phyloP scores from a whole-genome alignment of 768 basidiomycete species.

The Lentinula edodes region DNA sequence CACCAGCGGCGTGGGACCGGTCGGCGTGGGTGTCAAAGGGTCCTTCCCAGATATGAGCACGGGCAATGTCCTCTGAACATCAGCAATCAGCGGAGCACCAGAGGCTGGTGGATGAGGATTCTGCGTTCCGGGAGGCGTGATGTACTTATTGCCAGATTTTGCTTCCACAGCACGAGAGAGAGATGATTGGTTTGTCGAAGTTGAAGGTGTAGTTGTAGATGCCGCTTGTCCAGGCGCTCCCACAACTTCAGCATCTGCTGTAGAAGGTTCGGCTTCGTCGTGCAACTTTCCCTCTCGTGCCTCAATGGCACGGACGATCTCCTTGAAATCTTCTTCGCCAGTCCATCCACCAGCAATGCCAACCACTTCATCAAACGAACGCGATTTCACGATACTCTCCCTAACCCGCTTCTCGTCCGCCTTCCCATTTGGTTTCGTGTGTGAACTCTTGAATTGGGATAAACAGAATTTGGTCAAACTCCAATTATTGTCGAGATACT shows the following conservation, averaged over 20 bases:
- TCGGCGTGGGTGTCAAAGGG: constrained; percentile 21
- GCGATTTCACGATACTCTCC: constrained; percentile 52
- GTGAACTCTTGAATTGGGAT: constrained; percentile 70
- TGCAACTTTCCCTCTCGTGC: constrained; percentile 28
- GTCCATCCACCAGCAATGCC: constrained; percentile 48
- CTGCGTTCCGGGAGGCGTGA: constrained; percentile 48
- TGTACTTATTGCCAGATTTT: background rate
- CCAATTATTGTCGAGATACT: constrained; percentile 77
- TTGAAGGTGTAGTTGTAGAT: background rate
- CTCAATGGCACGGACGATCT: constrained; percentile 49
- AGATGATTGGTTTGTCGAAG: background rate
- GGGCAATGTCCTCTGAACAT: constrained; percentile 14
- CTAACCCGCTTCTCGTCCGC: constrained; percentile 51
- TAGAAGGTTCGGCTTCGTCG: constrained; percentile 23
- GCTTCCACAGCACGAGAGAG: background rate
- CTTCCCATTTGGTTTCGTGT: constrained; percentile 46
- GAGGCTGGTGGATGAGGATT: constrained; percentile 55
- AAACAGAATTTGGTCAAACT: constrained; percentile 85
- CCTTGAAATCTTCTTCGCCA: constrained; percentile 56
- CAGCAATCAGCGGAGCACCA: constrained; percentile 36
- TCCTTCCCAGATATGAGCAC: constrained; percentile 28
- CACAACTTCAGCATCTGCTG: constrained; percentile 18
- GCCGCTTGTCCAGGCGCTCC: background rate
- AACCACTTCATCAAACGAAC: constrained; percentile 51
- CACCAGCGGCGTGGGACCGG: constrained; percentile 11